Conservation (phyloP, 129 eudicot genomes). For the Gnaphalium uliginosum region DNA sequence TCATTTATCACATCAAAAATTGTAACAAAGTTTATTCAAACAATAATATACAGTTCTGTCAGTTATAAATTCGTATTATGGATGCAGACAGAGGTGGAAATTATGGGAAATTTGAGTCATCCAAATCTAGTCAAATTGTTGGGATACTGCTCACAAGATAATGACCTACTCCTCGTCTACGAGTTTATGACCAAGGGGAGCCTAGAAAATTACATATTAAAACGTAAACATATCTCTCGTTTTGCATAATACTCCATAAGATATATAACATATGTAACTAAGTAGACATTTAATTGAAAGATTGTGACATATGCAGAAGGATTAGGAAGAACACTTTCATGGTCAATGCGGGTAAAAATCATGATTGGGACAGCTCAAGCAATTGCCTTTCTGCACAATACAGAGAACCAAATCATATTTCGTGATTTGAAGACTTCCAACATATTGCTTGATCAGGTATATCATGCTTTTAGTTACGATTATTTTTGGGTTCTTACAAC, state of each 20-base stretch:
- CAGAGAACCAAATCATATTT: constrained; percentile 32
- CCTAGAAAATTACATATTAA: constrained; percentile 68
- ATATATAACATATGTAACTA: not conserved
- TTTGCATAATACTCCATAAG: not conserved
- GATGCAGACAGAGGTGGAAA: constrained; percentile 77
- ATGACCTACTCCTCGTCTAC: constrained; percentile 62
- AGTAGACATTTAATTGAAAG: constrained; percentile 11
- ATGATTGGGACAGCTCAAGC: constrained; percentile 42
- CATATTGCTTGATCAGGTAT: constrained; percentile 44
- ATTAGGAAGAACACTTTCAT: constrained; percentile 24
- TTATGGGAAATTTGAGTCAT: constrained; percentile 69
- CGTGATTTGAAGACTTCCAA: constrained; percentile 44
- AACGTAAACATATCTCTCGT: constrained; percentile 41
- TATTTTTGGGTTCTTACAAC: not conserved
- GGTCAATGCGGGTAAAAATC: constrained; percentile 39
- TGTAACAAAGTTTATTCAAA: not conserved
- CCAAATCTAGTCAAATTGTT: constrained; percentile 70
- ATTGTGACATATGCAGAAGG: constrained; percentile 25
- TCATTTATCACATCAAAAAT: not conserved
- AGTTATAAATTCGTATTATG: constrained; percentile 10
- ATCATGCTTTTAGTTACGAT: not conserved
- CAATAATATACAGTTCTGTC: not conserved
- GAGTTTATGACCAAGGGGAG: constrained; percentile 75
- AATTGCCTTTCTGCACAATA: constrained; percentile 27
- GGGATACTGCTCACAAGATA: constrained; percentile 82